These are phyloP conservation scores for Paraglomus brasilianum DNA, from an alignment of 192 early-diverging fungal species.

Conservation along the genomic window DNA sequence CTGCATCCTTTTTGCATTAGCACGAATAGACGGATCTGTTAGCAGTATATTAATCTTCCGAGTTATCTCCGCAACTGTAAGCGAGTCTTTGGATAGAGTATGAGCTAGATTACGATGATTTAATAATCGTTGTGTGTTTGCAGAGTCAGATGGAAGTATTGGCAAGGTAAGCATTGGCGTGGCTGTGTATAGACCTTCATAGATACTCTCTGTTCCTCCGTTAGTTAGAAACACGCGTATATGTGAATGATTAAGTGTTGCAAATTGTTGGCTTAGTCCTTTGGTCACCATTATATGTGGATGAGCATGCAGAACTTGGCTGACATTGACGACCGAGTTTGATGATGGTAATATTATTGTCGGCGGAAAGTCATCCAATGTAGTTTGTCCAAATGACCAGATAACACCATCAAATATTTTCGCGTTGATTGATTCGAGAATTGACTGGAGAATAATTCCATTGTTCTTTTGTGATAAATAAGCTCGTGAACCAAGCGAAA, in stretches of 20 bases:
- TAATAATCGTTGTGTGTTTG: slow-evolving; percentile 26
- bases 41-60: slow-evolving; percentile 3
- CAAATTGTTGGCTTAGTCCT: slow-evolving; percentile 39
- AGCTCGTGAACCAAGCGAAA: slow-evolving; percentile 37
- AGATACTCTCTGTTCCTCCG: slow-evolving; percentile 30
- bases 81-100: not conserved
- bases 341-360: not conserved
- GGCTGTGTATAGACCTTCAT: slow-evolving; percentile 36
- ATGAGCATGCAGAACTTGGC: not conserved
- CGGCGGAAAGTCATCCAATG: not conserved
- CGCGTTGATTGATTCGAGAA: slow-evolving; percentile 28
- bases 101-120: no score
- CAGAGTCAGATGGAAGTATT: slow-evolving; percentile 34
- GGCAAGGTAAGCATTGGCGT: slow-evolving; percentile 34
- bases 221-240: slow-evolving; percentile 35
- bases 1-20: slow-evolving; percentile 24
- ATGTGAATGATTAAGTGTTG: slow-evolving; percentile 34
- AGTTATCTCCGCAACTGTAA: slow-evolving; percentile 6
- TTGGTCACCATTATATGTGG: slow-evolving; percentile 5
- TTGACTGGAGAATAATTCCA: slow-evolving; percentile 30
- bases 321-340: not conserved
- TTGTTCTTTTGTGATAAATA: slow-evolving; percentile 11
- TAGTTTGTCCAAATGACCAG: slow-evolving; percentile 26
- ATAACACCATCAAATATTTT: slow-evolving; percentile 38
- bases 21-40: not conserved